These are phyloP conservation scores for Sugiyamaella marilandica DNA, from an alignment of 805 yeast genomes.

Conservation along the genomic window DNA sequence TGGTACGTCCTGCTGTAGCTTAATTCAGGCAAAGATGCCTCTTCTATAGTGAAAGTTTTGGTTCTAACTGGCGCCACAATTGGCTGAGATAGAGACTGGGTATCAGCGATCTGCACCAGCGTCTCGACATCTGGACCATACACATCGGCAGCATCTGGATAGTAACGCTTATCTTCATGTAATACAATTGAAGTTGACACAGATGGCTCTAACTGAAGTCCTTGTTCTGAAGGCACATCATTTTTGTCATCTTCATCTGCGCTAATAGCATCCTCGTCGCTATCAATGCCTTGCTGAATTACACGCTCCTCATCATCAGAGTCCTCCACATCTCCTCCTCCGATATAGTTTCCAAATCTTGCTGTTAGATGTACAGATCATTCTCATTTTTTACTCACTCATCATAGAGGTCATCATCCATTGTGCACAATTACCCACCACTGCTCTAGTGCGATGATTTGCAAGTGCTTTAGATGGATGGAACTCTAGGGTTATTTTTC, in stretches of 20 bases:
- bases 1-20: constrained; percentile 61
- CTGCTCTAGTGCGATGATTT: not conserved
- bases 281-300: not conserved
- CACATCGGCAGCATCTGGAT: constrained; percentile 42
- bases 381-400: constrained; percentile 42
- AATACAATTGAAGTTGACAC: constrained; percentile 32
- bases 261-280: constrained; percentile 6
- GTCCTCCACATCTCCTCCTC: constrained; percentile 27
- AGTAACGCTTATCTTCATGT: constrained; percentile 43
- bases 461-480: not conserved
- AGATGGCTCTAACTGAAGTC: constrained; percentile 14
- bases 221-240: no score
- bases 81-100: constrained; percentile 55
- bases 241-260: constrained; percentile 9
- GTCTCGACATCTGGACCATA: constrained; percentile 65
- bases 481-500: no score
- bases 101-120: constrained; percentile 49
- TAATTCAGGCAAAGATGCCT: constrained; percentile 51
- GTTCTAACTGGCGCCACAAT: constrained; percentile 51
- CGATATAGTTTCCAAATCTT: constrained; percentile 33
- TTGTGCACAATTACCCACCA: constrained; percentile 13
- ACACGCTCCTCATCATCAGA: constrained; percentile 22
- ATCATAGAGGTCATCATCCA: constrained; percentile 67
- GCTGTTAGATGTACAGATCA: constrained; percentile 9
- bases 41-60: constrained; percentile 46